Evolutionary conservation across 768 basidiomycete species (phyloP).

Genomic region (Amanita brunnescens): DNA sequence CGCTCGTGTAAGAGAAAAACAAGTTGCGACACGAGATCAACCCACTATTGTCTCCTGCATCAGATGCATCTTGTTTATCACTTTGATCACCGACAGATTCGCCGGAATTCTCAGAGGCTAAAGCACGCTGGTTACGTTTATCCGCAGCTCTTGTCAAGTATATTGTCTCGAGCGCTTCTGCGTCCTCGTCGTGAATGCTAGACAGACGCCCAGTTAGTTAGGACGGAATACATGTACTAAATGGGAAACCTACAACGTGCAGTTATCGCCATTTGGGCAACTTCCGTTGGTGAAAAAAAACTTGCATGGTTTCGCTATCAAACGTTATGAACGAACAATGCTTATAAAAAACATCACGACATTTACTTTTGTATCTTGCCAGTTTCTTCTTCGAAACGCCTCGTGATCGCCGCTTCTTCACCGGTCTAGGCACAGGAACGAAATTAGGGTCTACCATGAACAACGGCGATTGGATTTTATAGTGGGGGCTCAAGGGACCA

Average conservation of each 20-base stretch:
- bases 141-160: background rate
- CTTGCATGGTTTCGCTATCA: slow-evolving; percentile 40
- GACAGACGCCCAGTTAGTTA: background rate
- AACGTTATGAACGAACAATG: background rate
- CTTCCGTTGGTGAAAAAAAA: slow-evolving; percentile 28
- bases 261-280: slow-evolving; percentile 38
- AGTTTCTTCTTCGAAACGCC: slow-evolving; percentile 6
- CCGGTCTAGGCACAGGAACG: background rate
- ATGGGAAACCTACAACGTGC: slow-evolving; percentile 37
- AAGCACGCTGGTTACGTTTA: background rate
- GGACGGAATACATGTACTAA: background rate
- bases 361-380: slow-evolving; percentile 23
- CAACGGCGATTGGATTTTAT: slow-evolving; percentile 5
- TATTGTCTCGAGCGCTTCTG: slow-evolving; percentile 6
- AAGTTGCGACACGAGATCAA: background rate
- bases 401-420: background rate
- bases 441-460: slow-evolving; percentile 6
- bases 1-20: no score
- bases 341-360: background rate
- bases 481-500: slow-evolving; percentile 12
- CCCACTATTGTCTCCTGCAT: slow-evolving; percentile 21
- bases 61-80: no score
- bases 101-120: background rate
- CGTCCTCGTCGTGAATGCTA: slow-evolving; percentile 31
- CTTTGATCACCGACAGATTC: no score